Conservation (phyloP, 2,329 filamentous ascomycete species). For the Sordariomycetes sp. region DNA sequence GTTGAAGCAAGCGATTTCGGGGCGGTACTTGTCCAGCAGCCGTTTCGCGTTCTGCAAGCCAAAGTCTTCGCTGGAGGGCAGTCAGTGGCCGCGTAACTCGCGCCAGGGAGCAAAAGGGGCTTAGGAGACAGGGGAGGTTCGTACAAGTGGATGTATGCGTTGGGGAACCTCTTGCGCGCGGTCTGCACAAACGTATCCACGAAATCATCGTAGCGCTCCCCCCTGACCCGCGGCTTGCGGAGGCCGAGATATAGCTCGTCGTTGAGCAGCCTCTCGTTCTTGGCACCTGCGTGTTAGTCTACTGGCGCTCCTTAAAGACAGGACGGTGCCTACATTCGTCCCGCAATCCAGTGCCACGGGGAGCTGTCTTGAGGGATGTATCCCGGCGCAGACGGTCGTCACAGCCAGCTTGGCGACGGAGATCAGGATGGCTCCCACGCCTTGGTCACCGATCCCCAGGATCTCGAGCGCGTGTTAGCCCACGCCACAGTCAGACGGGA, state of each 20-base stretch:
- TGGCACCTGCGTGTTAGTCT: neutral
- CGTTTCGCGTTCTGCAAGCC: constrained; percentile 41
- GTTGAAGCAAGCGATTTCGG: constrained; percentile 74
- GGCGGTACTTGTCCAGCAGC: constrained; percentile 65
- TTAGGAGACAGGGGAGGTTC: constrained; percentile 37
- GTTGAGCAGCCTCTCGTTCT: constrained; percentile 64
- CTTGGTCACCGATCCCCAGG: constrained; percentile 81
- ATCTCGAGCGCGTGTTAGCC: constrained; percentile 39
- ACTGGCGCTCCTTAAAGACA: no score
- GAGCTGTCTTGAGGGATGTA: constrained; percentile 68
- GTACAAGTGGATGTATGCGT: constrained; percentile 80
- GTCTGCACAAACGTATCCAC: constrained; percentile 63
- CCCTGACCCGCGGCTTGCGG: constrained; percentile 52
- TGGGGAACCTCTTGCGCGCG: constrained; percentile 60
- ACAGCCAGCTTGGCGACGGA: constrained; percentile 74
- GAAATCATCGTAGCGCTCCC: constrained; percentile 65
- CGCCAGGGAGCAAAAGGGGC: neutral
- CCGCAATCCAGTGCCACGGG: constrained; percentile 80
- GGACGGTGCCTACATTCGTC: constrained; percentile 30
- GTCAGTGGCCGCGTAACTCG: neutral
- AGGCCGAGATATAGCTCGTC: constrained; percentile 76
- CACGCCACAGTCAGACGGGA: neutral
- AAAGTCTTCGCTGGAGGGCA: constrained; percentile 1
- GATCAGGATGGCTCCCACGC: constrained; percentile 75
- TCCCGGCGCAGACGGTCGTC: constrained; percentile 76